Conservation (phyloP, 2,329 filamentous ascomycete species). For the Pyrenophora graminea region DNA sequence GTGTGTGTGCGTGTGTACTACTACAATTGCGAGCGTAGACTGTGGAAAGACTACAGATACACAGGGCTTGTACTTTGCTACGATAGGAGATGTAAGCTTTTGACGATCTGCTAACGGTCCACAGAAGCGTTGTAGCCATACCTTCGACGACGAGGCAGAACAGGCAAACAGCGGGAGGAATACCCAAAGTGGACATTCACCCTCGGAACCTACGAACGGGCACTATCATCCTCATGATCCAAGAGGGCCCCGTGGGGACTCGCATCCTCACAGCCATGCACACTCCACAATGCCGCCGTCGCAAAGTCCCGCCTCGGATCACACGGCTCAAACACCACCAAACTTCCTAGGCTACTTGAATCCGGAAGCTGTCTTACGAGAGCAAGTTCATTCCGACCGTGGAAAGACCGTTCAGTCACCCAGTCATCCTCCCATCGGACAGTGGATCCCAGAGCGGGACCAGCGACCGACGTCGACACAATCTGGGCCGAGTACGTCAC, state of each 20-base stretch:
- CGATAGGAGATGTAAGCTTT: conserved; percentile 4
- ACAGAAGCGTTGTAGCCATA: conserved; percentile 51
- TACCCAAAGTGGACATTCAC: conserved; percentile 44
- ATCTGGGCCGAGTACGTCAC: conserved; percentile 28
- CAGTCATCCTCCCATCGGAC: conserved; percentile 37
- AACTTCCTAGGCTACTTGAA: conserved; percentile 54
- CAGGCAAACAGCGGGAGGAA: conserved; percentile 38
- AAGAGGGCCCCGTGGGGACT: conserved; percentile 29
- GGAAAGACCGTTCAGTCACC: conserved; percentile 38
- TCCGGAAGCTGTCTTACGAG: conserved; percentile 53
- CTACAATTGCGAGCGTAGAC: no score
- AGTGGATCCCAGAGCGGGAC: conserved; percentile 43
- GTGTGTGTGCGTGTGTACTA: no score
- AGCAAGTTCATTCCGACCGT: conserved; percentile 45
- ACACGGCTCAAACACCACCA: conserved; percentile 41
- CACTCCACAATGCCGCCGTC: conserved; percentile 39
- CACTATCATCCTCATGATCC: conserved; percentile 34
- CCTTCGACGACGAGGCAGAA: conserved; percentile 45
- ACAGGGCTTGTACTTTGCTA: neutral
- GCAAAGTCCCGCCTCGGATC: conserved; percentile 37
- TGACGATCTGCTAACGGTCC: conserved; percentile 26
- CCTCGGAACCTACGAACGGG: conserved; percentile 24
- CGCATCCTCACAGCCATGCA: conserved; percentile 28
- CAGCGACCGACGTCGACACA: conserved; percentile 27
- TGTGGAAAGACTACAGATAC: neutral